These are phyloP conservation scores for Trypanosoma theileri DNA, from an alignment of 208 protist species.

Conservation along the genomic window DNA sequence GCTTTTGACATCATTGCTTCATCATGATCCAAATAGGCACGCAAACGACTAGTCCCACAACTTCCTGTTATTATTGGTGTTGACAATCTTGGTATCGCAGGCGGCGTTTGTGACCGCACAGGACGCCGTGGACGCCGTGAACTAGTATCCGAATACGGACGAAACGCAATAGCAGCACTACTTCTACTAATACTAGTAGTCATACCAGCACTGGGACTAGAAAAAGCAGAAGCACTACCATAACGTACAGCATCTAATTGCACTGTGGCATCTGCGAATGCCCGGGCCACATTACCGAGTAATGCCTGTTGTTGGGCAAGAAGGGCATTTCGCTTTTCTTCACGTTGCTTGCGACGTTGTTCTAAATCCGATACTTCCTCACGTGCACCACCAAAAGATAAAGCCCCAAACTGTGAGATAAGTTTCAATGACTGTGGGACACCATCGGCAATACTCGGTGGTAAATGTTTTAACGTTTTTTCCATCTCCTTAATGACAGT, in stretches of 20 bases:
- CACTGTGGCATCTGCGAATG: conserved; percentile 13
- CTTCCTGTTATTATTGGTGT: background rate
- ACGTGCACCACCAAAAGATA: conserved; percentile 47
- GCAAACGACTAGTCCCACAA: conserved; percentile 1
- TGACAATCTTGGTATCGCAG: background rate
- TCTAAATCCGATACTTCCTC: conserved; percentile 39
- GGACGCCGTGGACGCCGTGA: background rate
- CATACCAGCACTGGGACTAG: background rate
- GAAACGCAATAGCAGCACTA: background rate
- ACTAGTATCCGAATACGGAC: background rate
- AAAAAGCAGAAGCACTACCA: background rate
- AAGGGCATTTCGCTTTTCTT: conserved; percentile 34
- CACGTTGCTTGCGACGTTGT: conserved; percentile 41
- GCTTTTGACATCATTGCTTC: background rate
- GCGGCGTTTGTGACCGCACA: background rate
- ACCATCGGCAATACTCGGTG: conserved; percentile 8
- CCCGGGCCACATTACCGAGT: conserved; percentile 5
- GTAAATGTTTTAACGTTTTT: conserved; percentile 18
- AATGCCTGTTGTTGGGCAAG: conserved; percentile 53
- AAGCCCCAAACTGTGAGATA: conserved; percentile 39
- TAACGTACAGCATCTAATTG: conserved; percentile 2
- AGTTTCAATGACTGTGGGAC: conserved; percentile 13
- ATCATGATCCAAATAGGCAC: conserved; percentile 19
- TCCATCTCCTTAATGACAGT: conserved; percentile 30
- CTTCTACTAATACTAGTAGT: background rate